Percentiles rank a stretch among this genome's conserved stretches.
phyloP scores from a whole-genome alignment of 2,329 filamentous ascomycete genomes.

The Aureobasidium mangrovei region DNA sequence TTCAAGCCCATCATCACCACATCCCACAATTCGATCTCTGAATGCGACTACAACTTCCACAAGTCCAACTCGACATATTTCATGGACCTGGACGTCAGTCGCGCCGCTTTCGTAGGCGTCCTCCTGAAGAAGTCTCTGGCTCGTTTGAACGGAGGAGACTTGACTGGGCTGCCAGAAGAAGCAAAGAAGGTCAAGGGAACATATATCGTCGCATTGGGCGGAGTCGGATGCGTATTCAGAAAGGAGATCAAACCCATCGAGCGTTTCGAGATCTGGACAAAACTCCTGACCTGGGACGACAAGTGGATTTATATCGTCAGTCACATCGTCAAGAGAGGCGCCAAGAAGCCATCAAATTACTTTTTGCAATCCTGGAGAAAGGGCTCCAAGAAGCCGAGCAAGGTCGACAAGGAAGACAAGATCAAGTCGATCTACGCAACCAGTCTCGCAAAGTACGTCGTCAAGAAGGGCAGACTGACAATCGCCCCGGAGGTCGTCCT shows the following conservation, averaged over 20 bases:
- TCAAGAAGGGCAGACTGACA: constrained; percentile 58
- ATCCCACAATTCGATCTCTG: constrained; percentile 59
- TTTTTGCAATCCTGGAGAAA: constrained; percentile 40
- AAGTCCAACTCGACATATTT: constrained; percentile 84
- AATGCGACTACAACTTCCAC: constrained; percentile 81
- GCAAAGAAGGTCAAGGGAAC: constrained; percentile 22
- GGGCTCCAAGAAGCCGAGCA: constrained; percentile 16
- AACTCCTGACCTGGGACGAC: constrained; percentile 40
- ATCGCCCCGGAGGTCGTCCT: constrained; percentile 73
- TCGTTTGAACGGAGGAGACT: constrained; percentile 27
- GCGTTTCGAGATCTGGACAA: constrained; percentile 41
- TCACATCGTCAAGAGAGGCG: constrained; percentile 39
- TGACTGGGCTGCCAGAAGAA: constrained; percentile 26
- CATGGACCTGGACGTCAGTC: constrained; percentile 71
- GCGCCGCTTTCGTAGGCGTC: constrained; percentile 65
- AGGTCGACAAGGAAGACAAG: constrained; percentile 23
- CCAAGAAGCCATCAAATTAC: constrained; percentile 33
- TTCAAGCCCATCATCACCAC: constrained; percentile 63
- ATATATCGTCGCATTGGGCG: constrained; percentile 38
- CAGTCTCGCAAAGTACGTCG: constrained; percentile 42
- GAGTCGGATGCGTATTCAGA: constrained; percentile 40
- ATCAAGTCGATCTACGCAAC: constrained; percentile 40
- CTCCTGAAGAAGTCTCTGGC: constrained; percentile 39
- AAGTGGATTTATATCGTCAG: constrained; percentile 44
- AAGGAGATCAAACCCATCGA: constrained; percentile 37